Percentiles rank a stretch among this genome's conserved stretches.
Conservation (phyloP, 129 eudicot species). For the Oenanthe sinensis region DNA sequence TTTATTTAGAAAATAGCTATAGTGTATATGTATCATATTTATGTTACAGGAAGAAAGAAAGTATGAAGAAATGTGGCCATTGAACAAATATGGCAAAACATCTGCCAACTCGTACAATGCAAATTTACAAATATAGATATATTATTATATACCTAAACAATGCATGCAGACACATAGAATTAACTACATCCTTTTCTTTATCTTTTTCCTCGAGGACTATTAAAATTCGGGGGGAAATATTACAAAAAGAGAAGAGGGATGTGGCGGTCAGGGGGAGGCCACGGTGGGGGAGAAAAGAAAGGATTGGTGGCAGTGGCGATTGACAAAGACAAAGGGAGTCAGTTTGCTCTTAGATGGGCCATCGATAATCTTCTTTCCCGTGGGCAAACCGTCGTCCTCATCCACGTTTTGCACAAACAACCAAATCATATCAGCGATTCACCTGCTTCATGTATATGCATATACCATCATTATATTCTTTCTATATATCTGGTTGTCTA, state of each 20-base stretch:
- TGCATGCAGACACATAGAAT: not conserved
- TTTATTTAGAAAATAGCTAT: not conserved
- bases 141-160: not conserved
- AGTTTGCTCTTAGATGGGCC: constrained; percentile 47
- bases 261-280: constrained; percentile 28
- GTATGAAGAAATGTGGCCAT: constrained; percentile 1
- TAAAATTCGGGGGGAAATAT: not conserved
- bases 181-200: not conserved
- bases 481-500: not conserved
- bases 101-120: constrained; percentile 2
- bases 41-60: not conserved
- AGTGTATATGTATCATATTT: not conserved
- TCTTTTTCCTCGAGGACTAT: not conserved
- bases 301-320: constrained; percentile 48
- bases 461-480: not conserved
- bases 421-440: constrained; percentile 17
- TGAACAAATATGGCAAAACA: constrained; percentile 1
- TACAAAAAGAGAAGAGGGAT: constrained; percentile 9
- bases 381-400: constrained; percentile 45
- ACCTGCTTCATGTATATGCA: constrained; percentile 2
- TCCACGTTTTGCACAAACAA: constrained; percentile 35
- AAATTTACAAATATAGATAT: not conserved
- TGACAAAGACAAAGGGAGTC: constrained; percentile 51
- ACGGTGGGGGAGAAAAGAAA: constrained; percentile 16
- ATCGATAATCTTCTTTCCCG: constrained; percentile 39